Evolutionary conservation across 1,284 basidiomycete genomes (phyloP).

Genomic region (Malassezia equina): DNA sequence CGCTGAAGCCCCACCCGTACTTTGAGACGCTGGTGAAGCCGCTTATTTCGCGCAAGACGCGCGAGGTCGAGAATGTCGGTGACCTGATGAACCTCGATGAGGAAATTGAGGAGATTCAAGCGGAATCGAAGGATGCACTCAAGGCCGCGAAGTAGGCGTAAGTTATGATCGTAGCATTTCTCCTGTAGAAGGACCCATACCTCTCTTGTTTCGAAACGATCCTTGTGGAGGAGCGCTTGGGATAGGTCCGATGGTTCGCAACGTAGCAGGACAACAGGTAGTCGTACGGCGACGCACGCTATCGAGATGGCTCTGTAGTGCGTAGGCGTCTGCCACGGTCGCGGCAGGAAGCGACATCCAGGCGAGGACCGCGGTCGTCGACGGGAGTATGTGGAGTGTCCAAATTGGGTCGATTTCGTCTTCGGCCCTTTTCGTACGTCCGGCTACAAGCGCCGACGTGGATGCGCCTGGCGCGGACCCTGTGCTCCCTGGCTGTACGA

Average conservation of each 20-base stretch:
- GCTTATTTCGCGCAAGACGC: constrained; percentile 51
- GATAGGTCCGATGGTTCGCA: no score
- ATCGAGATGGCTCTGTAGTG: no score
- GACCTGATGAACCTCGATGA: constrained; percentile 51
- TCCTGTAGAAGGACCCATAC: background rate
- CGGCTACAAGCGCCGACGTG: background rate
- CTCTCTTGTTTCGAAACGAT: background rate
- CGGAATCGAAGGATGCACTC: constrained; percentile 40
- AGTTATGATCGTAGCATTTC: background rate
- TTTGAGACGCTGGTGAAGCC: constrained; percentile 55
- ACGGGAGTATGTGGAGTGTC: background rate
- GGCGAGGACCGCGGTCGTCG: no score
- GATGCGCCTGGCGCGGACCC: background rate
- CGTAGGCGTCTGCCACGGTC: no score
- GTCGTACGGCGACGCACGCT: no score
- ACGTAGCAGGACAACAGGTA: no score
- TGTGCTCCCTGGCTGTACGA: background rate
- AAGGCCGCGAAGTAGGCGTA: constrained; percentile 10
- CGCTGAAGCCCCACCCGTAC: constrained; percentile 51
- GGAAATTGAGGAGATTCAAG: constrained; percentile 50
- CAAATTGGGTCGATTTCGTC: background rate
- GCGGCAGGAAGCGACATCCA: no score
- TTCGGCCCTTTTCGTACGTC: background rate
- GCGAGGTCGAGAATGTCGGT: constrained; percentile 48
- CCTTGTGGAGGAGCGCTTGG: no score